Conservation (phyloP, 306 rosid genomes). For the Vigna nakashimae region DNA sequence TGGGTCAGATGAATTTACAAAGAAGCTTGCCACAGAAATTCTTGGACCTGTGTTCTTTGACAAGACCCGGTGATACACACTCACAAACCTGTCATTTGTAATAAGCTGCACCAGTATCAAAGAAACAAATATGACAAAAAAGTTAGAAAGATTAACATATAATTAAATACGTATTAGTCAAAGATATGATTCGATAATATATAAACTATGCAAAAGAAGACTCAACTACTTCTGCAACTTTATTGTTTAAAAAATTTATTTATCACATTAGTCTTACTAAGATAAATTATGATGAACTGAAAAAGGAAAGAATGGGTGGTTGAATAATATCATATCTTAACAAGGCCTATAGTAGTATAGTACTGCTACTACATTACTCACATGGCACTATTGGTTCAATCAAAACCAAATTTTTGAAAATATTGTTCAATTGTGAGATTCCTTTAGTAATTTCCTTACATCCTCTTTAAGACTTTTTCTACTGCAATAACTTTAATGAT, state of each 20-base stretch:
- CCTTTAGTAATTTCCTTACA: no score
- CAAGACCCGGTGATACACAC: slow-evolving; percentile 50
- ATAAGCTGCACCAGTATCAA: slow-evolving; percentile 46
- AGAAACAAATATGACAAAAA: no score
- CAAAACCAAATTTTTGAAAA: no score
- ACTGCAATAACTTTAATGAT: no score
- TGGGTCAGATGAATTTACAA: slow-evolving; percentile 22
- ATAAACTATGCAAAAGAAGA: background rate
- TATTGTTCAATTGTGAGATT: background rate
- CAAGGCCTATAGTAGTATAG: background rate
- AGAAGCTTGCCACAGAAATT: slow-evolving; percentile 53
- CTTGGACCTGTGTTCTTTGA: slow-evolving; percentile 47
- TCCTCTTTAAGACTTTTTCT: no score
- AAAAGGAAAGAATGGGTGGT: background rate
- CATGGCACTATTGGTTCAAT: no score
- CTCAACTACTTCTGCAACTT: background rate
- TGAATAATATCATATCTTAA: slow-evolving; percentile 2
- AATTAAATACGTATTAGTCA: background rate
- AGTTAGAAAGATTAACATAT: background rate
- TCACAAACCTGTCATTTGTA: slow-evolving; percentile 46
- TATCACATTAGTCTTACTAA: background rate
- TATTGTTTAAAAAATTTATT: slow-evolving; percentile 4
- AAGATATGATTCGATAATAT: background rate
- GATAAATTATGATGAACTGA: background rate
- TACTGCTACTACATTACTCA: background rate